Percentiles rank a stretch among this genome's conserved stretches.
phyloP scores from a whole-genome alignment of 768 basidiomycete species.

The Pleurotus citrinopileatus region DNA sequence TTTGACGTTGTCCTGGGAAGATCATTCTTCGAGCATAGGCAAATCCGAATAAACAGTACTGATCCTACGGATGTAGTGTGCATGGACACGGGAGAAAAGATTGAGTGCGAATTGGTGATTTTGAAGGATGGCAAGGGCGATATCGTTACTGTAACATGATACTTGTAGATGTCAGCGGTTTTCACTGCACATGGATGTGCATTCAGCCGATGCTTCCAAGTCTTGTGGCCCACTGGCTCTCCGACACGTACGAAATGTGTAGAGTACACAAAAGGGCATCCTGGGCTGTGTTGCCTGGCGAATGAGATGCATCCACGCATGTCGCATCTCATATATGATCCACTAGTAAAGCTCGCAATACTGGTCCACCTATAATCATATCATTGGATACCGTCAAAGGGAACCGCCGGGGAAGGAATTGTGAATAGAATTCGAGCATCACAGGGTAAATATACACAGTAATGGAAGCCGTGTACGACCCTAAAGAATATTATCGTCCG shows the following conservation, averaged over 20 bases:
- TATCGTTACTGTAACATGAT: slow-evolving; percentile 82
- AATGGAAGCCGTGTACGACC: slow-evolving; percentile 12
- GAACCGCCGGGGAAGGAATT: background rate
- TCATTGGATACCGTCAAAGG: no score
- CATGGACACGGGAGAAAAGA: slow-evolving; percentile 87
- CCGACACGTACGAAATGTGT: no score
- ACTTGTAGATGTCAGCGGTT: background rate
- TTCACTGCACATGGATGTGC: background rate
- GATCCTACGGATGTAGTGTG: slow-evolving; percentile 92
- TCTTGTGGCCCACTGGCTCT: no score
- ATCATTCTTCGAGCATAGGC: slow-evolving; percentile 78
- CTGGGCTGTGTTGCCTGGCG: no score
- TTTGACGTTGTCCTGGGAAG: slow-evolving; percentile 95
- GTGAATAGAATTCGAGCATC: background rate
- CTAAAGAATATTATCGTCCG: slow-evolving; percentile 22
- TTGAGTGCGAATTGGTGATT: slow-evolving; percentile 90
- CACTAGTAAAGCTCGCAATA: no score
- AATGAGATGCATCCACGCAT: no score
- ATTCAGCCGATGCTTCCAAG: background rate
- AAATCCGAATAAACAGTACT: slow-evolving; percentile 74
- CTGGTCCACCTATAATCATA: no score
- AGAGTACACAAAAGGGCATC: no score
- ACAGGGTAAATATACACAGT: no score
- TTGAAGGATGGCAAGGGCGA: slow-evolving; percentile 89
- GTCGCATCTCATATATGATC: no score